A percentile compares a stretch with the other conserved stretches of the same genome.
phyloP scores from a whole-genome alignment of 768 basidiomycete species.

The Mycena chlorophos region DNA sequence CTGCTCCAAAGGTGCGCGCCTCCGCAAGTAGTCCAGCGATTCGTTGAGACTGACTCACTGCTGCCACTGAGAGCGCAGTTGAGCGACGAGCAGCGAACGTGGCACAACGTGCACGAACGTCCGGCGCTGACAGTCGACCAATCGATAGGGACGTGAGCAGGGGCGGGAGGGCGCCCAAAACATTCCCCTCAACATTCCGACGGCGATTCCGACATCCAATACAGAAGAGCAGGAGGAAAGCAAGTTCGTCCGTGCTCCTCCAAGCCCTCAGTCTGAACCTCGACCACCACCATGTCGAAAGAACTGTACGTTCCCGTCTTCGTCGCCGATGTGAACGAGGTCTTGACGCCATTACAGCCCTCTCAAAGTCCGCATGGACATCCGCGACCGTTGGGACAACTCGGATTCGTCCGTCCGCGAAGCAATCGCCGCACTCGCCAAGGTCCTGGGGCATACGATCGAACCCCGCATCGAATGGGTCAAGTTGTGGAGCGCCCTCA shows the following conservation, averaged over 20 bases:
- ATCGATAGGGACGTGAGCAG: not conserved
- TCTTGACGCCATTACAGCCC: conserved; percentile 29
- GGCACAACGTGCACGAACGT: not conserved
- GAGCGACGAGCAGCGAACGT: not conserved
- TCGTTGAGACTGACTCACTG: too few relatives aligned
- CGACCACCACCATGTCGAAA: conserved; percentile 18
- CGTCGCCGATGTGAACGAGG: not conserved
- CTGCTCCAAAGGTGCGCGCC: too few relatives aligned
- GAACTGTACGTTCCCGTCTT: conserved; percentile 13
- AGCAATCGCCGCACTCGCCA: conserved; percentile 28
- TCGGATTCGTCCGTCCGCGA: conserved; percentile 30
- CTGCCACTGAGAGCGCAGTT: too few relatives aligned
- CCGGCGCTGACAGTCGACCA: too few relatives aligned
- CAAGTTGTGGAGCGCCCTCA: conserved; percentile 32
- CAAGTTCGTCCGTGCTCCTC: not conserved
- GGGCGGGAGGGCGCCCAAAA: not conserved
- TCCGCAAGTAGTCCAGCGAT: too few relatives aligned
- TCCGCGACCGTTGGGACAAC: conserved; percentile 40
- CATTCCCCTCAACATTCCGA: not conserved
- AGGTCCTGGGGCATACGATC: conserved; percentile 36
- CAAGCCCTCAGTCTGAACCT: not conserved
- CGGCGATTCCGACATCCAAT: not conserved
- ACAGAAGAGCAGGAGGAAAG: conserved; percentile 3
- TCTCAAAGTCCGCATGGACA: conserved; percentile 37
- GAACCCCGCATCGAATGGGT: conserved; percentile 36